A percentile compares a stretch with the other conserved stretches of the same genome.
These are phyloP conservation scores for Ogataea minuta DNA, from an alignment of 805 yeast genomes.

Conservation along the genomic window DNA sequence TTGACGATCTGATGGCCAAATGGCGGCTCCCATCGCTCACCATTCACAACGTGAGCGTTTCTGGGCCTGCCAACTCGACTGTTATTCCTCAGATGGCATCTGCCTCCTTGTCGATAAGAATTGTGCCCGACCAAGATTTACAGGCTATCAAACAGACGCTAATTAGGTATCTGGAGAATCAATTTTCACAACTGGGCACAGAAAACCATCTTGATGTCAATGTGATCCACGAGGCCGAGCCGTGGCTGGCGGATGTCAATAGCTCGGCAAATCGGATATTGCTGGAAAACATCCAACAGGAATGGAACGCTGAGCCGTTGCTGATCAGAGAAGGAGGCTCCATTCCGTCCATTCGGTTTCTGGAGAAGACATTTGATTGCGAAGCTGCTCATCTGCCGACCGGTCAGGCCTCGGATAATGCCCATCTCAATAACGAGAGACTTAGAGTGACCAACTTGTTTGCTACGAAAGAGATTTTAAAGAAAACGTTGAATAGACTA, in stretches of 20 bases:
- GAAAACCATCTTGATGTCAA: conserved; percentile 60
- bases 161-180: conserved; percentile 41
- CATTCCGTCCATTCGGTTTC: conserved; percentile 81
- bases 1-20: conserved; percentile 62
- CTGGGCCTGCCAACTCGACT: conserved; percentile 88
- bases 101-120: conserved; percentile 76
- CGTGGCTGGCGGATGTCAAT: conserved; percentile 89
- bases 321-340: conserved; percentile 96
- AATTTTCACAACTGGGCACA: conserved; percentile 52
- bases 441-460: conserved; percentile 74
- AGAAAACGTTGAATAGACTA: conserved; percentile 48
- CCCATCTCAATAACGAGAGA: conserved; percentile 87
- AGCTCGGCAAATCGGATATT: conserved; percentile 72
- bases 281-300: conserved; percentile 55
- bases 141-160: conserved; percentile 53
- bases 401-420: conserved; percentile 93
- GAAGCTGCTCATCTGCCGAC: conserved; percentile 96
- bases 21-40: conserved; percentile 93
- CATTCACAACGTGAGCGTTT: conserved; percentile 75
- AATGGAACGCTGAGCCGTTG: conserved; percentile 82
- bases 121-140: conserved; percentile 85
- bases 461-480: conserved; percentile 65
- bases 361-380: conserved; percentile 80
- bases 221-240: conserved; percentile 84
- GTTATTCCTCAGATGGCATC: conserved; percentile 82